Evolutionary conservation across 106 monocot species (phyloP).

Genomic region (Dendrobium officinale): DNA sequence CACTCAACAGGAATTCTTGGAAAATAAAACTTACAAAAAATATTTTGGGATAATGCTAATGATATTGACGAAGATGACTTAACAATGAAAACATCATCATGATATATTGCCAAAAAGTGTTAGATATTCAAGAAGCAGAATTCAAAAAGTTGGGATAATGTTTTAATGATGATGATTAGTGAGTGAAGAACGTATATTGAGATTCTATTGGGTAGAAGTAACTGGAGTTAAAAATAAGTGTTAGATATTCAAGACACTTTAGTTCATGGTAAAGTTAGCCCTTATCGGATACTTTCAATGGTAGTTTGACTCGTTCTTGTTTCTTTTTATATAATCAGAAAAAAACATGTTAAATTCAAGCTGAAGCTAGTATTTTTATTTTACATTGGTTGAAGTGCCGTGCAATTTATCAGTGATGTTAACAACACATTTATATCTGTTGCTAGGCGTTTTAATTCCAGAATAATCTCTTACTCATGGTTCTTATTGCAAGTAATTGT

Average conservation of each 20-base stretch:
- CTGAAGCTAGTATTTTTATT: not conserved
- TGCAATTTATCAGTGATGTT: not conserved
- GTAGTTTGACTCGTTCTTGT: not conserved
- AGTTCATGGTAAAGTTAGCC: not conserved
- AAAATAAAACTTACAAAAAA: not conserved
- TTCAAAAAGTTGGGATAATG: not conserved
- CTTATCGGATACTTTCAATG: not conserved
- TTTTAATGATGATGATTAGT: not conserved
- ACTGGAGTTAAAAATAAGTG: too few species aligned
- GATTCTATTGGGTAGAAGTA: too few species aligned
- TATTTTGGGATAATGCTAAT: not conserved
- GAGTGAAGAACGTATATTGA: not conserved
- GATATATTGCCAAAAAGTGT: not conserved
- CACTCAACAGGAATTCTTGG: not conserved
- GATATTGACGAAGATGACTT: not conserved
- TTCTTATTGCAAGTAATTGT: not conserved
- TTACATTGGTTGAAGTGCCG: not conserved
- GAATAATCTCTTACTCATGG: not conserved
- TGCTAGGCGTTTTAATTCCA: not conserved
- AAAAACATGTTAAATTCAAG: not conserved
- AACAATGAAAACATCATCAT: not conserved
- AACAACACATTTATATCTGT: not conserved
- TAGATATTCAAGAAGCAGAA: not conserved
- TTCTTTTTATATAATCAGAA: not conserved
- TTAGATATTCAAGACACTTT: too few species aligned